phyloP scores from a whole-genome alignment of 1,284 basidiomycete species.

The Papiliotrema terrestris region DNA sequence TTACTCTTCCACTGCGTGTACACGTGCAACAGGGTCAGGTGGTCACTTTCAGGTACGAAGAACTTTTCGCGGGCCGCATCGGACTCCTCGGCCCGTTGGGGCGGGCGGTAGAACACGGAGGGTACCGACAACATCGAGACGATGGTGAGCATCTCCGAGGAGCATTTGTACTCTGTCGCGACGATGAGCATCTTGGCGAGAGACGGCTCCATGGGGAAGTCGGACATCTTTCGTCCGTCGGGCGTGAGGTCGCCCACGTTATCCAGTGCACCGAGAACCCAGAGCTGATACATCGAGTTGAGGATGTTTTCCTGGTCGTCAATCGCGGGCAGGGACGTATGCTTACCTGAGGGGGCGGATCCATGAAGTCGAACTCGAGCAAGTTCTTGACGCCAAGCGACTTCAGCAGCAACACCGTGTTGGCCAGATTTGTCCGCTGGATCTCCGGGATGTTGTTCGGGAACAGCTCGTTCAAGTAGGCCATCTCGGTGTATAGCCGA shows the following conservation, averaged over 20 bases:
- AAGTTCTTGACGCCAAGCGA: conserved; percentile 91
- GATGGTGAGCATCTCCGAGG: conserved; percentile 93
- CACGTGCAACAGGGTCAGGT: conserved; percentile 91
- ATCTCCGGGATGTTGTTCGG: conserved; percentile 98
- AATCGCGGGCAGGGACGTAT: neutral
- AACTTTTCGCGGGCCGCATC: conserved; percentile 98
- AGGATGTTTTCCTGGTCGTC: conserved; percentile 74
- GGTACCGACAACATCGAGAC: conserved; percentile 99
- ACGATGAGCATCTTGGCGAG: conserved; percentile 98
- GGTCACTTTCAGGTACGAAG: conserved; percentile 96
- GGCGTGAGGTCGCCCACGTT: conserved; percentile 95
- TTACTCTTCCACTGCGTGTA: conserved; percentile 98
- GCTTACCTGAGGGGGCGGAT: conserved; percentile 69
- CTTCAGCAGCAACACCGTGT: conserved; percentile 92
- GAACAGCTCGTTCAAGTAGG: conserved; percentile 92
- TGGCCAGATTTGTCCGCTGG: conserved; percentile 93
- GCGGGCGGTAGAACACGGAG: conserved; percentile 92
- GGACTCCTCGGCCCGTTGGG: conserved; percentile 91
- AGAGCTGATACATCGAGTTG: conserved; percentile 98
- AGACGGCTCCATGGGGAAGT: conserved; percentile 97
- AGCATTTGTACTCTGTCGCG: conserved; percentile 89
- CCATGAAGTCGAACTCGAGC: conserved; percentile 98
- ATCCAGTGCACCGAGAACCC: conserved; percentile 96
- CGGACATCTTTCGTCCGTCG: conserved; percentile 92
- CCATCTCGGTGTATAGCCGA: conserved; percentile 94